phyloP scores from a whole-genome alignment of 495 filamentous ascomycete species.

The Penicillium maclennaniae region DNA sequence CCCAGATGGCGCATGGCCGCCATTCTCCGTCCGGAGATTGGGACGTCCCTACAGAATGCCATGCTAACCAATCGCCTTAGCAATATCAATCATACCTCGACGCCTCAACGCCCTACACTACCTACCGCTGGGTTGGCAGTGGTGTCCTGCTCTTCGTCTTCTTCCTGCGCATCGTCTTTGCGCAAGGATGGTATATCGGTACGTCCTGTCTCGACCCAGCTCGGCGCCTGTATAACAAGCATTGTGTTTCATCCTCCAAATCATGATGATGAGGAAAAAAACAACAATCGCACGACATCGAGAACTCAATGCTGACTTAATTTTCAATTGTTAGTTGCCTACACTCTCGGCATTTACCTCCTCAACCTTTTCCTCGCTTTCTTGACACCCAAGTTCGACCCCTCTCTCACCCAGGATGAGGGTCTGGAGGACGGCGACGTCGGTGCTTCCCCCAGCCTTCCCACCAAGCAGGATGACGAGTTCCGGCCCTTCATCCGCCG shows the following conservation, averaged over 20 bases:
- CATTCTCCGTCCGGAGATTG: conserved; percentile 1
- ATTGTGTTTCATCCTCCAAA: neutral
- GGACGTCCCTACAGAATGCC: conserved; percentile 1
- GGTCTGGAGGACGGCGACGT: conserved; percentile 90
- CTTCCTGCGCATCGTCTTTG: conserved; percentile 81
- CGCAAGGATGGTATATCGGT: conserved; percentile 99
- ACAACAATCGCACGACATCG: neutral
- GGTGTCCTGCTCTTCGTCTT: conserved; percentile 70
- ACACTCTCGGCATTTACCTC: conserved; percentile 97
- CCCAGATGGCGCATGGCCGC: conserved; percentile 6
- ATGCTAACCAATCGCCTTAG: conserved; percentile 43
- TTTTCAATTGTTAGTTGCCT: conserved; percentile 62
- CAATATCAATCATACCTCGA: conserved; percentile 95
- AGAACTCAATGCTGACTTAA: conserved; percentile 4
- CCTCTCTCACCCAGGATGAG: conserved; percentile 90
- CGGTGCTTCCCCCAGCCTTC: conserved; percentile 56
- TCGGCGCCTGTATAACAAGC: neutral
- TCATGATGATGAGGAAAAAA: neutral
- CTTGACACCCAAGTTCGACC: conserved; percentile 97
- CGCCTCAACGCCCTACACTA: conserved; percentile 78
- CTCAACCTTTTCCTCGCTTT: conserved; percentile 99
- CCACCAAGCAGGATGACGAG: conserved; percentile 93
- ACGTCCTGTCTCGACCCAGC: conserved; percentile 22
- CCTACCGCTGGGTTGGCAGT: conserved; percentile 87
- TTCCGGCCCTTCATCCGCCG: conserved; percentile 95